Base-by-base conservation (phyloP, 2,329 filamentous ascomycete species). In the Leptographium galeiforme region DNA sequence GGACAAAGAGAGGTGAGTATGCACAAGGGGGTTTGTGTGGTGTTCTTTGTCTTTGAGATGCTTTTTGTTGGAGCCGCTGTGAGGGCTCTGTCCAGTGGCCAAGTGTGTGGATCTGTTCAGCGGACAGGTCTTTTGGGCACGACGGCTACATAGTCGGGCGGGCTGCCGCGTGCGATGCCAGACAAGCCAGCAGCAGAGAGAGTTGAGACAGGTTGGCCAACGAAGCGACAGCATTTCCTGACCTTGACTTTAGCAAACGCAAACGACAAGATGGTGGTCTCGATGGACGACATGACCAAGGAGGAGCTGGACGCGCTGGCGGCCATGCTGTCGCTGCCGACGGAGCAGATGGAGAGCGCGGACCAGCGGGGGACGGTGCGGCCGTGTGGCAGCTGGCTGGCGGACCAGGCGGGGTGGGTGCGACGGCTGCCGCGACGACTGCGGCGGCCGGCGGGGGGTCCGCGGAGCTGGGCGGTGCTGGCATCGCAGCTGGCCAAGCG, bases 381-480 rank as follows among this genome's bases (percentile, higher is more conserved):
- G 2, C 56, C 56, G 1, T 47, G 55, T 0, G n/a, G 38, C 2
- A 14, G 5, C 5, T 60, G 58, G 58, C 51, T 53, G 14, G 36
- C 41, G 8, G 46, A 53, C 8, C 58, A 60, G 41, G 50, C 49
- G 38, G n/a, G 19, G n/a, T 51, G 45, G 14, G 39, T 56, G 6
- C n/a, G 50, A 5, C 50, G 36, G 6, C 53, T 60, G n/a, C 57
- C 56, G 34, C 14, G 2, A 5, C 13, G 44, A 1, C 45, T 60
- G 4, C 55, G 34, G 12, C n/a, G 34, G 1, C 58, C 55, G 3
- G n/a, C 18, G 1, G 51, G 50, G 2, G 53, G 50, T 2, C 48
- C 71, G 8, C 59, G 61, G 43, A 66, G 70, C 7, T 52, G 70
- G 5, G 58, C 63, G 19, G 60, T 67, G 44, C 63, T 61, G 43